Conservation (phyloP, 2,329 filamentous ascomycete genomes). For the Neurospora sp. region DNA sequence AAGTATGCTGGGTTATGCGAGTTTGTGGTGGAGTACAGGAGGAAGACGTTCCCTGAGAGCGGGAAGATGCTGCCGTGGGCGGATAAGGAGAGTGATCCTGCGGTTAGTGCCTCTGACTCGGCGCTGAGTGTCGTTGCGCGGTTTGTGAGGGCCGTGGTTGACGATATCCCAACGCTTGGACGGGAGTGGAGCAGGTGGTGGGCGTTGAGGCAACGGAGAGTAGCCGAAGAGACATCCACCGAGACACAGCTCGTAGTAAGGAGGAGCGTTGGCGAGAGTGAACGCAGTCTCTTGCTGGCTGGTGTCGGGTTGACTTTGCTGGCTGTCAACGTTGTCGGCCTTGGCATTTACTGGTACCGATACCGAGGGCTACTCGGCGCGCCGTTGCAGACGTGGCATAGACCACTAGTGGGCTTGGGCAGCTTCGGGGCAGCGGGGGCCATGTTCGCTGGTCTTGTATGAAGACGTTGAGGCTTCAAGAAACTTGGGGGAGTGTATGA, state of each 20-base stretch:
- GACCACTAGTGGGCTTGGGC: constrained; percentile 6
- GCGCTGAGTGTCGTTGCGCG: constrained; percentile 5
- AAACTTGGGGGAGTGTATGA: not conserved
- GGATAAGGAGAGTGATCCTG: not conserved
- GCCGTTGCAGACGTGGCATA: constrained; percentile 16
- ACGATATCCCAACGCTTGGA: constrained; percentile 14
- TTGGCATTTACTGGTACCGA: constrained; percentile 10
- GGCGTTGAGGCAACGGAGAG: constrained; percentile 10
- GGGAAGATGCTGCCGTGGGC: constrained; percentile 9
- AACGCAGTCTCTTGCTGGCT: not conserved
- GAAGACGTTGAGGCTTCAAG: not conserved
- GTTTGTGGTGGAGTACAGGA: constrained; percentile 16
- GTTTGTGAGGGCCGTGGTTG: constrained; percentile 13
- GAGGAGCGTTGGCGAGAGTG: not conserved
- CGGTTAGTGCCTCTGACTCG: not conserved
- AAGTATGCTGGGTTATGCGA: constrained; percentile 14
- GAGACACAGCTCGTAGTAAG: not conserved
- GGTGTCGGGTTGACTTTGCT: constrained; percentile 8
- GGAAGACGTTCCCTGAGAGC: constrained; percentile 4
- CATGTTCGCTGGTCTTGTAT: constrained; percentile 8
- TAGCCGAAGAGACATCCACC: constrained; percentile 2
- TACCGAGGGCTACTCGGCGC: constrained; percentile 14
- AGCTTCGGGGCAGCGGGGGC: constrained; percentile 17
- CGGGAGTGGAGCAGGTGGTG: constrained; percentile 15
- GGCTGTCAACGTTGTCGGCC: constrained; percentile 6